phyloP scores from a whole-genome alignment of 2,329 filamentous ascomycete genomes.

The Aspergillus awamori region DNA sequence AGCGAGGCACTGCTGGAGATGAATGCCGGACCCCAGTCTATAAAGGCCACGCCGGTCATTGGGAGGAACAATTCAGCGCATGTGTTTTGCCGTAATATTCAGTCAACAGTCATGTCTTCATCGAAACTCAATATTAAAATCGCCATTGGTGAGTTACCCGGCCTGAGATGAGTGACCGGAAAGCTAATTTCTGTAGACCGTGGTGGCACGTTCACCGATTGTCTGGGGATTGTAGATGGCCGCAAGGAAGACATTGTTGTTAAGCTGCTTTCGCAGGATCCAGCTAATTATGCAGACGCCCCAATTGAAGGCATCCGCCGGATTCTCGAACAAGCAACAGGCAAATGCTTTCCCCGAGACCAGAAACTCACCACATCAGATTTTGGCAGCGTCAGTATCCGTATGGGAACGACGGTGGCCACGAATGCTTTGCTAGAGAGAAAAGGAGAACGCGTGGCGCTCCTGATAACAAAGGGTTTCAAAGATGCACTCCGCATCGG shows the following conservation, averaged over 20 bases:
- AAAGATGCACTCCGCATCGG: slow-evolving; percentile 85
- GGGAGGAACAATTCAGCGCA: background rate
- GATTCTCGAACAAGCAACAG: slow-evolving; percentile 53
- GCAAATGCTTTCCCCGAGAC: slow-evolving; percentile 39
- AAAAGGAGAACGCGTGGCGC: slow-evolving; percentile 83
- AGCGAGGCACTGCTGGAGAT: background rate
- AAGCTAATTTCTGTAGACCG: slow-evolving; percentile 39
- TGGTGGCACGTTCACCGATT: slow-evolving; percentile 46
- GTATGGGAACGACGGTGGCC: slow-evolving; percentile 93
- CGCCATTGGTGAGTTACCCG: background rate
- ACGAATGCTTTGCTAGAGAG: slow-evolving; percentile 88
- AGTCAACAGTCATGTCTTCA: slow-evolving; percentile 2
- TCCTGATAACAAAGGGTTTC: slow-evolving; percentile 87
- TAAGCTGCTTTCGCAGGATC: slow-evolving; percentile 45
- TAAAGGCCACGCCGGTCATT: background rate
- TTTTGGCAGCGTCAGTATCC: slow-evolving; percentile 54
- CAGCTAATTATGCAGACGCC: slow-evolving; percentile 50
- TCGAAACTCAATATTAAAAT: slow-evolving; percentile 8
- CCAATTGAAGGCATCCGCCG: slow-evolving; percentile 81
- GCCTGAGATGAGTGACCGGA: background rate
- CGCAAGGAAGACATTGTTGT: slow-evolving; percentile 39
- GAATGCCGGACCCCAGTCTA: background rate
- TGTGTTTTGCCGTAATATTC: background rate
- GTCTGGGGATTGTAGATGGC: slow-evolving; percentile 42
- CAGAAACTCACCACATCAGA: slow-evolving; percentile 35